Evolutionary conservation across 148 eudicot species (phyloP).

Genomic region (Fallopia convolvulus): DNA sequence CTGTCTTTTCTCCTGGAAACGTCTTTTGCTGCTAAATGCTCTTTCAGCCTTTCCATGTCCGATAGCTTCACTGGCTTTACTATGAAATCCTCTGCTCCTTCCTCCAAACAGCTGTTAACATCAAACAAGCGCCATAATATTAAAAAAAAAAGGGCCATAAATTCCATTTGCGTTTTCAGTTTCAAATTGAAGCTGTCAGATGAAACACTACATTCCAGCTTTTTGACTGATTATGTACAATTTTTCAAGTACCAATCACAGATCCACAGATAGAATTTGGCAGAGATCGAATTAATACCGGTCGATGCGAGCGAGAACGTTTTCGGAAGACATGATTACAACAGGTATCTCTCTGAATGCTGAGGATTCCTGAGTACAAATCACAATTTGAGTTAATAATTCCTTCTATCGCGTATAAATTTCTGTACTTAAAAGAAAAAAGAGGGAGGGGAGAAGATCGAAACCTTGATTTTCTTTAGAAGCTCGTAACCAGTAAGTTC

Average conservation of each 20-base stretch:
- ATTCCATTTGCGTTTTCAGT: background rate
- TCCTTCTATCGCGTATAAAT: background rate
- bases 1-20: background rate
- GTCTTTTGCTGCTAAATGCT: conserved; percentile 1
- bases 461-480: conserved; percentile 75
- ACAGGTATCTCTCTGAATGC: conserved; percentile 14
- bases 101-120: conserved; percentile 48
- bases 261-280: background rate
- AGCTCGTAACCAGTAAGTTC: conserved; percentile 91
- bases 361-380: conserved; percentile 16
- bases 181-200: no score
- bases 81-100: conserved; percentile 64
- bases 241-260: background rate
- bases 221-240: no score
- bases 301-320: conserved; percentile 19
- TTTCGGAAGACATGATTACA: conserved; percentile 20
- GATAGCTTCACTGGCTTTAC: conserved; percentile 53
- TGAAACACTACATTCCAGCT: no score
- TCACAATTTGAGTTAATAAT: background rate
- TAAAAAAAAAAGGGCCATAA: background rate
- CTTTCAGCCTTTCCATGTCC: conserved; percentile 24
- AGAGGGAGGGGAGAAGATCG: background rate
- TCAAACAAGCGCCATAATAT: background rate
- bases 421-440: background rate
- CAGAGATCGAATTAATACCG: conserved; percentile 16